Evolutionary conservation across 169 alveolate species (phyloP), one percentile per base, ranked within the genome.

Genomic region (Sarcocystis neurona): DNA sequence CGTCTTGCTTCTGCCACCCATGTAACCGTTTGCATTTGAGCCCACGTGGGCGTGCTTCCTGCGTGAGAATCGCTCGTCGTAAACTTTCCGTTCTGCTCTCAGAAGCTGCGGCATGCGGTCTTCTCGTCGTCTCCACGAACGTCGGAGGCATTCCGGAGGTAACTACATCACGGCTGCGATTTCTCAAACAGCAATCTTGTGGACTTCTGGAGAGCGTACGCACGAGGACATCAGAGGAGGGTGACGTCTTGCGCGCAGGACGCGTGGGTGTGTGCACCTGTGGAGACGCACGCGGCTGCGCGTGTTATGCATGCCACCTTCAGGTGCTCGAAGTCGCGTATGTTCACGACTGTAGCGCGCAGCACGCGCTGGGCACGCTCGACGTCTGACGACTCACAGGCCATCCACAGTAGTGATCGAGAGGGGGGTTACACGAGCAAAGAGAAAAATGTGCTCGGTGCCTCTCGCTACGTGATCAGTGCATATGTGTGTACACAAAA

Each of bases 41-140:
- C 60, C 8, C 60, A 18, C 60, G 60, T 50, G 18, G 27, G 60
- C 60, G 15, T 30, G 15, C 79, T 78, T n/a, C 50, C 23, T 30
- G 46, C 43, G 60, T n/a, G n/a, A n/a, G n/a, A n/a, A n/a, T 37
- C 58, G 1, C 30, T 23, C 20, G 8, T 46, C 12, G 34, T 82
- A 15, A 27, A 58, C 18, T 50, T n/a, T n/a, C n/a, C n/a, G 58
- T 12, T 18, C n/a, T 20, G 77, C 39, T 46, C 84, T 86, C 89
- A 34, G 99, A 99, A 93, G 99, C 99, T 34, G 99, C 99, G 27
- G 96, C 99, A n/a, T 97, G 99, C 70, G 99, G 99, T 8, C 94
- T 99, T 34, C 94, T 97, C 79, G 98, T 98, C 30, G 99, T 99
- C 10, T 95, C 99, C 1, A 98, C 99, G 34, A 95, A 97, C 92